Conservation (phyloP, 164 flowering plant species). For the Berberis vulgaris region DNA sequence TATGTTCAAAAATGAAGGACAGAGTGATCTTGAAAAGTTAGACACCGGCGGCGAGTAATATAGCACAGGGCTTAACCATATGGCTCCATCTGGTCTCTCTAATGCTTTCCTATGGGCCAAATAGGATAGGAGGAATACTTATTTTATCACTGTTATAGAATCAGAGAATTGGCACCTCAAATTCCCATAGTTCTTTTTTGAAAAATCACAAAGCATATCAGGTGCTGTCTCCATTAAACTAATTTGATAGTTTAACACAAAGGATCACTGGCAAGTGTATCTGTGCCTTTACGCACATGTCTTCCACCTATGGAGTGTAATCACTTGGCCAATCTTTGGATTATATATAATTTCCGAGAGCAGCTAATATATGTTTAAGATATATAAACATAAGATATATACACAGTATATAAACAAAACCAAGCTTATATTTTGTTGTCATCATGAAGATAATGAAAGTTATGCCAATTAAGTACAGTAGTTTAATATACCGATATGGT, state of each 20-base stretch:
- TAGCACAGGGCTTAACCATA: too few relatives aligned
- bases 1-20: too few relatives aligned
- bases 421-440: neutral
- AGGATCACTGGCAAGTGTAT: slow-evolving; percentile 20
- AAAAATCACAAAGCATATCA: too few relatives aligned
- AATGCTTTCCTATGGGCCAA: too few relatives aligned
- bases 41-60: too few relatives aligned
- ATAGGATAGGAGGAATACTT: too few relatives aligned
- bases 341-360: slow-evolving; percentile 11
- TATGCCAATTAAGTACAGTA: neutral
- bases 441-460: neutral
- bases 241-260: neutral
- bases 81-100: too few relatives aligned
- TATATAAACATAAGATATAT: neutral
- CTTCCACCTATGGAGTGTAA: slow-evolving; percentile 10
- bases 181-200: too few relatives aligned
- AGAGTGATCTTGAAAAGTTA: too few relatives aligned
- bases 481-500: too few relatives aligned
- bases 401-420: neutral
- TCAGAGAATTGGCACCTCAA: too few relatives aligned
- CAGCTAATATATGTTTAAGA: slow-evolving; percentile 5
- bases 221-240: neutral
- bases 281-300: slow-evolving; percentile 17
- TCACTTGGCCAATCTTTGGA: slow-evolving; percentile 5
- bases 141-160: too few relatives aligned